phyloP scores from a whole-genome alignment of 1,284 basidiomycete species.

The Puccinia novopanici region DNA sequence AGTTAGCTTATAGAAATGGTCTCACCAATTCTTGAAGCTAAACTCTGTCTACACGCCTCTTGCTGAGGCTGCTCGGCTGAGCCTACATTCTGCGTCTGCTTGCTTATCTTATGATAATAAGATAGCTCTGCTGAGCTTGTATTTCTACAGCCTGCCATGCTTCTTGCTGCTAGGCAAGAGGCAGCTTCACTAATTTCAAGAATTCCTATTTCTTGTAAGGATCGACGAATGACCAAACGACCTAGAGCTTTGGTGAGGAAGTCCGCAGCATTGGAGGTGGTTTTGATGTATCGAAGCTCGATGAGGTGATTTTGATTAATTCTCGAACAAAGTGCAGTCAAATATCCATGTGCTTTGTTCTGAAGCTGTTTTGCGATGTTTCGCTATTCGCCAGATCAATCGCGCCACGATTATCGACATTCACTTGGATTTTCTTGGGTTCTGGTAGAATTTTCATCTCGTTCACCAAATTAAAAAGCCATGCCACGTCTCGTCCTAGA shows the following conservation, averaged over 20 bases:
- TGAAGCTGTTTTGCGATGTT: no score
- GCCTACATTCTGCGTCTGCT: no score
- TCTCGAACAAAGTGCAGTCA: background rate
- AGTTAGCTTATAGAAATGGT: no score
- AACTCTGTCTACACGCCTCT: no score
- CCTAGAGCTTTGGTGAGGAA: background rate
- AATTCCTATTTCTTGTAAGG: background rate
- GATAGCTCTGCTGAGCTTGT: no score
- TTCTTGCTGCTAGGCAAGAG: background rate
- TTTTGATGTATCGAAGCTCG: background rate
- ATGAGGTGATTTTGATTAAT: background rate
- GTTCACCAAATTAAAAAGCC: no score
- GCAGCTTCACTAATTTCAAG: background rate
- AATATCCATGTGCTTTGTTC: background rate
- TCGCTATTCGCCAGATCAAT: slow-evolving; percentile 3
- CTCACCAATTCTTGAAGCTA: no score
- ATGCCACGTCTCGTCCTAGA: no score
- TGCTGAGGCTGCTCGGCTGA: no score
- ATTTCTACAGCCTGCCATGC: slow-evolving; percentile 8
- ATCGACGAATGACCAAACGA: background rate
- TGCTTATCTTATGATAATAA: no score
- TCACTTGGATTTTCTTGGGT: background rate
- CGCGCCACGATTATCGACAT: background rate
- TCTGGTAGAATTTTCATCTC: no score
- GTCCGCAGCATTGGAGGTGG: no score